Evolutionary conservation across 2,329 filamentous ascomycete genomes (phyloP), one percentile per base, ranked within the genome.

Genomic region (Diaporthe sp.): DNA sequence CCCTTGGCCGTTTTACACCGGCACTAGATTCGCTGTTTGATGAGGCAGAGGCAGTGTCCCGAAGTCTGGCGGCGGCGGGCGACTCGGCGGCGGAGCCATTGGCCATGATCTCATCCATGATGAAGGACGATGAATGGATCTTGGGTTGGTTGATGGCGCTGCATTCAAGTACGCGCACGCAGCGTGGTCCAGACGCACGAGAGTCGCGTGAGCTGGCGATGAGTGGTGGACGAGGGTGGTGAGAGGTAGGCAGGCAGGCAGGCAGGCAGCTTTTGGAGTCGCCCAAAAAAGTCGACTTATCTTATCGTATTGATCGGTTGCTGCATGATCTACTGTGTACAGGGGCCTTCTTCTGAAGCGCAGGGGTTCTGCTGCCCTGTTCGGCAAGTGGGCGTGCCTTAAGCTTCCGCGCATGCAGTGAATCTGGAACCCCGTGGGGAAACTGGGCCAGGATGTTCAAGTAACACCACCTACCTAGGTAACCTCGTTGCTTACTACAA

Each of bases 21-120:
- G 59, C 32, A 53, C 73, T 76, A n/a, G 74, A 74, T 25, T 63
- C 65, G 27, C 73, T 75, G 65, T 32, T 71, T 25, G 72, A 75
- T 22, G 74, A 74, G 17, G 56, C 17, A 19, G 56, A 53, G 32
- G 9, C 63, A 39, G 47, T 39, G 47, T 53, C 63, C 32, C 39
- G 63, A 30, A 17, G 47, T 15, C 32, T 53, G n/a, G 32, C 30
- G n/a, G 63, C 30, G 22, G 61, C n/a, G n/a, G 63, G 19, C 32
- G 47, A 68, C 44, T 39, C 63, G 32, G 13, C 32, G 22, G 4
- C 15, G n/a, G 63, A 53, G 63, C 30, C 63, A 53, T 51, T 39
- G 47, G 63, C 47, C 63, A 51, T 53, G 35, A 15, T 27, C 32
- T 68, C 63, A 68, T 68, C 63, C 63, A 68, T 68, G 47, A 15